Conservation (phyloP, 2,329 filamentous ascomycete species). For the Xylaria sp. region DNA sequence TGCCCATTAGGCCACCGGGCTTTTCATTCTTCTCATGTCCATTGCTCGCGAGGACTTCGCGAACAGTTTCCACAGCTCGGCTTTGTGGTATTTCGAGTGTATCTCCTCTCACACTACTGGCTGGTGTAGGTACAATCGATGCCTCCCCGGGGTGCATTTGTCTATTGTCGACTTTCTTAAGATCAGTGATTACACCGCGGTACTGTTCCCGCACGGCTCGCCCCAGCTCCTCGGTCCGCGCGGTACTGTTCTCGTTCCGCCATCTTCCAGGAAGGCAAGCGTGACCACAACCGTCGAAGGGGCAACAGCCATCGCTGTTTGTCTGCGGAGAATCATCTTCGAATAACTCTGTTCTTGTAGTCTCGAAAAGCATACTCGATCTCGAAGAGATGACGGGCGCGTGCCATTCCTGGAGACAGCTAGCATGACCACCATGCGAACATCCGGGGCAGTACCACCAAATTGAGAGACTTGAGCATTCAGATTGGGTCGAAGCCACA, state of each 20-base stretch:
- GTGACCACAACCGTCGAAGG: slow-evolving; percentile 73
- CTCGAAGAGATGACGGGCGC: slow-evolving; percentile 46
- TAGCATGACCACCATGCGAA: slow-evolving; percentile 70
- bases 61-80: slow-evolving; percentile 68
- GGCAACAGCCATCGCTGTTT: slow-evolving; percentile 68
- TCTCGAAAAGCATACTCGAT: slow-evolving; percentile 12
- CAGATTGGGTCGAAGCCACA: slow-evolving; percentile 17
- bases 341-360: slow-evolving; percentile 29
- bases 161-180: slow-evolving; percentile 36
- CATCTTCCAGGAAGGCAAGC: slow-evolving; percentile 69
- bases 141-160: slow-evolving; percentile 33
- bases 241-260: slow-evolving; percentile 59
- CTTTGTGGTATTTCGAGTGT: slow-evolving; percentile 67
- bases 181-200: slow-evolving; percentile 41
- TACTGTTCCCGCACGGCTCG: slow-evolving; percentile 59
- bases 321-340: slow-evolving; percentile 50
- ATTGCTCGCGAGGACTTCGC: slow-evolving; percentile 58
- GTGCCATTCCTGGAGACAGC: slow-evolving; percentile 71
- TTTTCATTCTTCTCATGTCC: slow-evolving; percentile 34
- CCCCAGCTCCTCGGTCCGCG: slow-evolving; percentile 63
- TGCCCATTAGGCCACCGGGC: slow-evolving; percentile 57
- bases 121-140: slow-evolving; percentile 37
- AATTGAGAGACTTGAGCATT: slow-evolving; percentile 53
- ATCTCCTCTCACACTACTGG: slow-evolving; percentile 58
- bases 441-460: slow-evolving; percentile 75